Percentiles rank a stretch among this genome's conserved stretches.
These are phyloP conservation scores for Candolleomyces aberdarensis DNA, from an alignment of 768 basidiomycete genomes.

Conservation along the genomic window DNA sequence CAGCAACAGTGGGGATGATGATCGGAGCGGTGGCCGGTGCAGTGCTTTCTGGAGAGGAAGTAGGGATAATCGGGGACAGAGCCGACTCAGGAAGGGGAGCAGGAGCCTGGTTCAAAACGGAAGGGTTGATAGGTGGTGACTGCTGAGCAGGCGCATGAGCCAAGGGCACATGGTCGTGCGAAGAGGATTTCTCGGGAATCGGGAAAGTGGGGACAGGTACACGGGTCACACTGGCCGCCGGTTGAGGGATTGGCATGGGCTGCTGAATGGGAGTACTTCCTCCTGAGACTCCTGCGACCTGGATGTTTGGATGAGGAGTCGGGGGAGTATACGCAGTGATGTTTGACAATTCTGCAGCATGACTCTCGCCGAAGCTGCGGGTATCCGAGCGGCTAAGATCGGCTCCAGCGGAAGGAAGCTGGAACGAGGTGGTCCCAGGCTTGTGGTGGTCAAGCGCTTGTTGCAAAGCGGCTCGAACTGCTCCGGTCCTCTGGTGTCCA, in stretches of 20 bases:
- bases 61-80: background rate
- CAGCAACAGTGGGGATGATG: constrained; percentile 61
- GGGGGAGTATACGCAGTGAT: constrained; percentile 37
- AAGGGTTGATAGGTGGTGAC: constrained; percentile 14
- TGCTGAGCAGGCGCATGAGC: constrained; percentile 37
- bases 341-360: constrained; percentile 66
- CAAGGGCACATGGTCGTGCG: constrained; percentile 29
- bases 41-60: background rate
- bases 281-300: background rate
- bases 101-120: constrained; percentile 10
- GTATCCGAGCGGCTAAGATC: constrained; percentile 72
- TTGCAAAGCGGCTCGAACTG: constrained; percentile 72
- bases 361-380: constrained; percentile 81
- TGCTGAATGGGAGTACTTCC: constrained; percentile 1
- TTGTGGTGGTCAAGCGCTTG: constrained; percentile 76
- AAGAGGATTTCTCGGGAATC: constrained; percentile 14
- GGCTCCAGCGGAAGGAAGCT: constrained; percentile 44
- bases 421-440: constrained; percentile 50
- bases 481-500: constrained; percentile 61
- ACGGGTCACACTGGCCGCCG: constrained; percentile 3
- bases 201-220: constrained; percentile 11
- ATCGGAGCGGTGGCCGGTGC: constrained; percentile 10
- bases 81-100: background rate
- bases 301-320: constrained; percentile 11
- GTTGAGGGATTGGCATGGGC: constrained; percentile 20